A percentile compares a stretch with the other conserved stretches of the same genome.
phyloP scores from a whole-genome alignment of 345 rosid genomes.

The Pistacia integerrima region DNA sequence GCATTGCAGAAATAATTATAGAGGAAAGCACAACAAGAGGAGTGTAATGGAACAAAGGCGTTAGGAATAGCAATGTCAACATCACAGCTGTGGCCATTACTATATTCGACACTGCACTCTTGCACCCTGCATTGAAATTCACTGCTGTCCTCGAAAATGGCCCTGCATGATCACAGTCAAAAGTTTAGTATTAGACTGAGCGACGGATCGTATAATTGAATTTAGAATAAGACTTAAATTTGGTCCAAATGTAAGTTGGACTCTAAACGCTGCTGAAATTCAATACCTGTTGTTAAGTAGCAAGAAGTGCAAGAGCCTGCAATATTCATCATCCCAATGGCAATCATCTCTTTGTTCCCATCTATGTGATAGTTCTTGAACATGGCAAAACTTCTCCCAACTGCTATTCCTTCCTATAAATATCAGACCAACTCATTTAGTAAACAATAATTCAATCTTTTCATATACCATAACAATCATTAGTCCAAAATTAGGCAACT shows the following conservation, averaged over 20 bases:
- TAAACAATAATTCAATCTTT: too few species aligned
- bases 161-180: slow-evolving; percentile 39
- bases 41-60: slow-evolving; percentile 88
- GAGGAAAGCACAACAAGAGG: slow-evolving; percentile 91
- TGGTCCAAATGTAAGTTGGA: background rate
- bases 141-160: slow-evolving; percentile 96
- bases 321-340: slow-evolving; percentile 91
- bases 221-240: background rate
- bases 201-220: too few species aligned
- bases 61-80: slow-evolving; percentile 77
- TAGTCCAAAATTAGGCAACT: too few species aligned
- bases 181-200: too few species aligned
- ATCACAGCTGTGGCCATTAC: slow-evolving; percentile 91
- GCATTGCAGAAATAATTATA: slow-evolving; percentile 82
- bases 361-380: slow-evolving; percentile 88
- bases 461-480: too few species aligned
- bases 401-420: slow-evolving; percentile 91
- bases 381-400: slow-evolving; percentile 93
- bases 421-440: background rate
- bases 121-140: slow-evolving; percentile 94
- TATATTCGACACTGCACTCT: slow-evolving; percentile 81
- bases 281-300: slow-evolving; percentile 77
- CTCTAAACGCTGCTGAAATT: background rate
- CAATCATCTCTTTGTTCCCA: slow-evolving; percentile 98
- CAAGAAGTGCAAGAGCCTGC: slow-evolving; percentile 93